phyloP scores from a whole-genome alignment of 257 asterid species.

The Solanum virginianum region DNA sequence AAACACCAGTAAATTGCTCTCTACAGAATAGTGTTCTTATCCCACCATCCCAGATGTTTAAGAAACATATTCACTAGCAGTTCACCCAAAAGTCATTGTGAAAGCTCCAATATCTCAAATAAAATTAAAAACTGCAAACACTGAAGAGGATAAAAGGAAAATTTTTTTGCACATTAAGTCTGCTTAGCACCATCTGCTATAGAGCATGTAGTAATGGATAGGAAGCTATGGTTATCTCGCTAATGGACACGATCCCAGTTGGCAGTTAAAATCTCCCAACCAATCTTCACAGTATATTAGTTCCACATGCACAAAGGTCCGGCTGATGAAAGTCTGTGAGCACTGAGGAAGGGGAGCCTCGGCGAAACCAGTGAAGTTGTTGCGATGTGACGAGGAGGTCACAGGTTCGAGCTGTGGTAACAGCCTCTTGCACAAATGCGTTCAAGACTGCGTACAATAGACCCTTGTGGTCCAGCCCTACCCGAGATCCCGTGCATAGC shows the following conservation, averaged over 20 bases:
- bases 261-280: background rate
- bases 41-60: background rate
- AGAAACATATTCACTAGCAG: background rate
- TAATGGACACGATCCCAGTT: background rate
- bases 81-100: background rate
- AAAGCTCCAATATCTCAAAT: background rate
- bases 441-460: background rate
- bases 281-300: background rate
- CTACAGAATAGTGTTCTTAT: background rate
- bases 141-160: background rate
- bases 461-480: background rate
- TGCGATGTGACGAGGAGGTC: background rate
- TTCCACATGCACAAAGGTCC: background rate
- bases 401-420: background rate
- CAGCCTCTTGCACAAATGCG: background rate
- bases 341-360: background rate
- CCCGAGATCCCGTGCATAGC: background rate
- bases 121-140: background rate
- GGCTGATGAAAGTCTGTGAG: background rate
- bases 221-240: background rate
- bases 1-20: background rate
- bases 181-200: background rate
- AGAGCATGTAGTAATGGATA: background rate
- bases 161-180: background rate
- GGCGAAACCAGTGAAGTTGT: background rate